phyloP scores from a whole-genome alignment of 225 moss, liverwort and hornwort genomes.

The Bryoerythrophyllum caledonicum region DNA sequence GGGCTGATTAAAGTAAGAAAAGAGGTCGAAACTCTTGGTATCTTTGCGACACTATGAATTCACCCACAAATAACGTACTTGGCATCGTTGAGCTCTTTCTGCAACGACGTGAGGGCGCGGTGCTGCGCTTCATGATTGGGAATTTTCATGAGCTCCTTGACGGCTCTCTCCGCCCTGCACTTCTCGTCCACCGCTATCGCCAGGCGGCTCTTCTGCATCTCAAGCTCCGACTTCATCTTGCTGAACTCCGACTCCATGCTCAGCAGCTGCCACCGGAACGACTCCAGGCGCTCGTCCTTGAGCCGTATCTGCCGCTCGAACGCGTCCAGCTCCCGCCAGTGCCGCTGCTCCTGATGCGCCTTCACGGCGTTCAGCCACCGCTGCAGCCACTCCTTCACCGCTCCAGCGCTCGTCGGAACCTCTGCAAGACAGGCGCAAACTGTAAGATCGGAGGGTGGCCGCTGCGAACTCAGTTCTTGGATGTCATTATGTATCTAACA shows the following conservation, averaged over 20 bases:
- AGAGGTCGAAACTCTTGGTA: no score
- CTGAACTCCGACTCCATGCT: conserved; percentile 38
- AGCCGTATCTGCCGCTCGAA: conserved; percentile 40
- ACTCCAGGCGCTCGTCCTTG: conserved; percentile 40
- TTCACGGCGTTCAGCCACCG: conserved; percentile 31
- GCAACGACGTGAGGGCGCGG: conserved; percentile 25
- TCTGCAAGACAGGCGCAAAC: conserved; percentile 1
- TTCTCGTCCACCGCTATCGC: conserved; percentile 35
- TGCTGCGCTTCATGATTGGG: conserved; percentile 34
- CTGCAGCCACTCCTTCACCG: conserved; percentile 29
- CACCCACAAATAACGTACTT: conserved; percentile 18
- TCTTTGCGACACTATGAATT: no score
- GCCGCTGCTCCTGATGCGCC: conserved; percentile 29
- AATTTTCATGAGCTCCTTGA: conserved; percentile 6
- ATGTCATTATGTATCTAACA: no score
- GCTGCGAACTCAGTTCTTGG: no score
- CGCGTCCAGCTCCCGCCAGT: conserved; percentile 36
- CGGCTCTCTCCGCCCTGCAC: conserved; percentile 26
- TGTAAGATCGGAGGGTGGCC: no score
- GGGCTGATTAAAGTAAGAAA: no score
- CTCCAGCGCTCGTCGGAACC: conserved; percentile 22
- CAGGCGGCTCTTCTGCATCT: conserved; percentile 29
- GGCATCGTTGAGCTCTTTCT: conserved; percentile 32
- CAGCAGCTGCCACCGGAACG: conserved; percentile 32
- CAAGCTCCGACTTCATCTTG: conserved; percentile 40